Evolutionary conservation across 2,329 filamentous ascomycete species (phyloP), one percentile per base, ranked within the genome.

Genomic region (Raffaelea albimanens): DNA sequence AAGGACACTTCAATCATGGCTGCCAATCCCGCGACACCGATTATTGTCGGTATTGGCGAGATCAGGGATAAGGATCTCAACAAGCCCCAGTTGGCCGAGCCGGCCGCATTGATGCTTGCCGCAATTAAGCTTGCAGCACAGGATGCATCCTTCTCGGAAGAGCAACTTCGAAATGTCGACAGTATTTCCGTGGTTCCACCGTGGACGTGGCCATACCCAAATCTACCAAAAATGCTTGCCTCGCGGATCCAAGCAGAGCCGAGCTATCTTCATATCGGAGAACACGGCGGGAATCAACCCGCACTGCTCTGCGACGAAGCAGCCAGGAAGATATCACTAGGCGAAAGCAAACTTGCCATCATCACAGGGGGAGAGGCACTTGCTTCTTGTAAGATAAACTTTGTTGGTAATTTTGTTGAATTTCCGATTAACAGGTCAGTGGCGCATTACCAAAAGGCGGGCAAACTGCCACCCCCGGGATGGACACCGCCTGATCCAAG

Each of bases 21-120:
- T 3, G 22, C 42, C 21, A 29, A 44, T 31, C 7, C 2, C 7
- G 43, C 44, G 21, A 52, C 50, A 3, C 47, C 47, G 22, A 50
- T 52, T 14, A 22, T 51, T 18, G 36, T 52, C 18, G 50, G 50
- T 33, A 43, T 52, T 5, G 50, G 50, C 41, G 47, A 52, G 33
- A 29, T 52, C 19, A 41, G 47, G n/a, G 42, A 50, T n/a, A 47
- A 45, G 31, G 20, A 47, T 2, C 36, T 50, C n/a, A 39, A 50
- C 20, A 9, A 22, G 2, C n/a, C 36, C 4, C 29, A 47, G 22
- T 34, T 41, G 14, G 49, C 36, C 5, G 50, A 51, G 23, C 46
- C 50, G 8, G 45, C 50, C 7, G 44, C 33, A 16, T 43, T 51
- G 11, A 51, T 51, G 43, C 18, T 47, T 3, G 36, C 19, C 31